Evolutionary conservation across 257 asterid genomes (phyloP).

Genomic region (Solanum tarijense): DNA sequence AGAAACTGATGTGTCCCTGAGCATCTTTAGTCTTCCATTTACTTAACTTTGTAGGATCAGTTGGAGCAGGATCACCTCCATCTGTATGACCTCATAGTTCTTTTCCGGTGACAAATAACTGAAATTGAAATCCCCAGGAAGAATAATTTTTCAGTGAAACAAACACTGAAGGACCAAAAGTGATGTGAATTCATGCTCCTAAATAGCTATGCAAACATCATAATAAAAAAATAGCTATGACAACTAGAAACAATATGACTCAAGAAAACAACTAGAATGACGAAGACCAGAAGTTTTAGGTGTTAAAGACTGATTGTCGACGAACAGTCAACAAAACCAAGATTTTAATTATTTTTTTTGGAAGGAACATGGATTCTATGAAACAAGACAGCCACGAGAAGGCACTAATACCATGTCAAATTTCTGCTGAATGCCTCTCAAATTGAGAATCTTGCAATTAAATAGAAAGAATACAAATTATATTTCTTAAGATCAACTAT

Average conservation of each 20-base stretch:
- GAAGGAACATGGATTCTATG: neutral
- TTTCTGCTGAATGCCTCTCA: neutral
- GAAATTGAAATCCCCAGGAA: neutral
- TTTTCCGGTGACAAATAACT: neutral
- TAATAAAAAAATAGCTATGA: too few species aligned
- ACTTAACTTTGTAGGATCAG: neutral
- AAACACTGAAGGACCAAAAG: neutral
- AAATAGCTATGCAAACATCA: too few species aligned
- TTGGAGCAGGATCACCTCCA: neutral
- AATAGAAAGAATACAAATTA: neutral
- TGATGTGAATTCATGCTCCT: neutral
- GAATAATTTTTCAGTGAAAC: neutral
- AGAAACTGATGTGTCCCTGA: neutral
- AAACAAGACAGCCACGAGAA: neutral
- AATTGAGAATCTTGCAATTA: neutral
- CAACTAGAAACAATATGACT: neutral
- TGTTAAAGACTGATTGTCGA: neutral
- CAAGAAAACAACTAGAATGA: neutral
- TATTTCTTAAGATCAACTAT: neutral
- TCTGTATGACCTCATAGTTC: neutral
- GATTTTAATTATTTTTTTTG: neutral
- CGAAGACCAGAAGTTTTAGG: too few species aligned
- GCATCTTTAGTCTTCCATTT: neutral
- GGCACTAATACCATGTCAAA: neutral
- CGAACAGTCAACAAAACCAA: neutral